Evolutionary conservation across 2,329 filamentous ascomycete species (phyloP), one percentile per base, ranked within the genome.

Genomic region (Verticillium dahliae): DNA sequence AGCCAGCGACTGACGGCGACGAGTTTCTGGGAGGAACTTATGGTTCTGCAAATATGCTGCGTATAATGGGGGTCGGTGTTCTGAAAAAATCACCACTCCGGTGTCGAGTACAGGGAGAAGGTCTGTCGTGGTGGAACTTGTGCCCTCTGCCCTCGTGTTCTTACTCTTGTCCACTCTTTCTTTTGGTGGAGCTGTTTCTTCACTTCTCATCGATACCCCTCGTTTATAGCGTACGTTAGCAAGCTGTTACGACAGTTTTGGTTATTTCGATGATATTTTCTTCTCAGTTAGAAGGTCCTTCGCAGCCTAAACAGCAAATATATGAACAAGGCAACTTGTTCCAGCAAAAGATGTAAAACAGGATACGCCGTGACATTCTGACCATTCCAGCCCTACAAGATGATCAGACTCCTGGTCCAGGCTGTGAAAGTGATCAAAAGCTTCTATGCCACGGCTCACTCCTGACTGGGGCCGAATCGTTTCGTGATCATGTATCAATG

Each of bases 1-100:
- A 76, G 72, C 39, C 67, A 69, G 33, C 61, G 6, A 45, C 52
- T 33, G 18, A 18, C 50, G 45, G 6, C 38, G 50, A n/a, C 18
- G 18, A 11, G 10, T 7, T 27, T 54, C 14, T 14, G 11, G 10
- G 39, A 14, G 14, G 11, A n/a, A 14, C 11, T 15, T 41, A 3
- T 27, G 27, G 27, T 27, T 27, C 27, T 27, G 27, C 27, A 27
- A 27, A 50, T 27, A 22, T n/a, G 18, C 18, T 27, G 45, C 27
- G 27, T 27, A 27, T 27, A 27, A 27, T 27, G 27, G 27, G 27
- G 3, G 3, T 4, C 3, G 27, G 4, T 3, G 3, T 27, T 27
- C 4, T 31, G 27, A 31, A 4, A 31, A 5, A 31, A 31, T 5
- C 27, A 31, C 27, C 27, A 31, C 27, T 31, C 27, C 27, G 27